Evolutionary conservation across 1,284 basidiomycete species (phyloP).

Genomic region (Athelia psychrophila): DNA sequence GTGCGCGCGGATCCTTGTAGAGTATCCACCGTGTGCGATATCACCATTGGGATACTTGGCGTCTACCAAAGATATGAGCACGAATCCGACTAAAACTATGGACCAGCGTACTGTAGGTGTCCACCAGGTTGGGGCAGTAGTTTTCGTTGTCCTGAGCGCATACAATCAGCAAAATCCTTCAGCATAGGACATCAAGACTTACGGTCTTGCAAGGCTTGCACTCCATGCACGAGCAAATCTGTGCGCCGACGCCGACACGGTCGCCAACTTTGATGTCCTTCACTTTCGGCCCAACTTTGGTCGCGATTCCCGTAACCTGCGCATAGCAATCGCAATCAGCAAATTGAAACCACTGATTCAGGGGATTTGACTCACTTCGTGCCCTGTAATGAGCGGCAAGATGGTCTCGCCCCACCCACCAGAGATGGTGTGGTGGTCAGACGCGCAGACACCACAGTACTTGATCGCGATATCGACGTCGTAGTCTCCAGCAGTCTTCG

Average conservation of each 20-base stretch:
- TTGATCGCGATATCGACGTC: constrained; percentile 38
- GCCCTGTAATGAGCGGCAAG: constrained; percentile 43
- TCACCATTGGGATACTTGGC: constrained; percentile 50
- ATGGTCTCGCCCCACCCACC: constrained; percentile 47
- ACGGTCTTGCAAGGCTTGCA: constrained; percentile 50
- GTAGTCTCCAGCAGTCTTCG: constrained; percentile 30
- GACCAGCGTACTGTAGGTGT: constrained; percentile 21
- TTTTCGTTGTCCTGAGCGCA: constrained; percentile 45
- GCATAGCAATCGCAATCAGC: too few species aligned
- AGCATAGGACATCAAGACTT: neutral
- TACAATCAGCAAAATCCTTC: neutral
- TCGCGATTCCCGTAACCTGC: constrained; percentile 54
- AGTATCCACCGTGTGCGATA: constrained; percentile 60
- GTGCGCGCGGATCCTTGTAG: constrained; percentile 62
- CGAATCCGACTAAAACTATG: constrained; percentile 11
- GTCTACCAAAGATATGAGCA: constrained; percentile 28
- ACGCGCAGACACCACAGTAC: constrained; percentile 43
- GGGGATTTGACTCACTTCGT: constrained; percentile 34
- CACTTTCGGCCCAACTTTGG: constrained; percentile 51
- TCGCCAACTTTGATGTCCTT: constrained; percentile 59
- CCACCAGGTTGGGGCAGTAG: constrained; percentile 30
- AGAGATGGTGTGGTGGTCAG: constrained; percentile 27
- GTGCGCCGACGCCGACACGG: constrained; percentile 63
- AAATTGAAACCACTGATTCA: too few species aligned
- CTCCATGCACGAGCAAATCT: constrained; percentile 48